A percentile compares a stretch with the other conserved stretches of the same genome.
These are phyloP conservation scores for Amaranthus cruentus DNA, from an alignment of 148 eudicot genomes.

Conservation along the genomic window DNA sequence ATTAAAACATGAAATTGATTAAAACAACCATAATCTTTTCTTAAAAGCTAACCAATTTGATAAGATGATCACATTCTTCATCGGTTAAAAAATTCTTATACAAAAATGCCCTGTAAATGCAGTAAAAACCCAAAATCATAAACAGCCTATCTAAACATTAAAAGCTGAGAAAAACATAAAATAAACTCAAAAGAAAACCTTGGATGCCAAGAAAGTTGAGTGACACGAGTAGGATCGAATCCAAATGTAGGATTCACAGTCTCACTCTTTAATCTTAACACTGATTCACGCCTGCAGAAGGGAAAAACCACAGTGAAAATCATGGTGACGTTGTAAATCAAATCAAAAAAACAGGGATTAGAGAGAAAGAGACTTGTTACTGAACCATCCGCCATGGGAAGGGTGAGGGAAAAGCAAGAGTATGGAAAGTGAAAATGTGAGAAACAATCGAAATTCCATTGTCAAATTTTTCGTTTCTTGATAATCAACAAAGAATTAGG, in stretches of 20 bases:
- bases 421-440: constrained; percentile 19
- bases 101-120: constrained; percentile 60
- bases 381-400: constrained; percentile 26
- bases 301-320: not conserved
- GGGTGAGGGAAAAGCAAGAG: constrained; percentile 11
- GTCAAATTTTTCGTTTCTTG: too few relatives aligned
- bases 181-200: constrained; percentile 36
- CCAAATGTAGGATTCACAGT: constrained; percentile 11
- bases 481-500: too few relatives aligned
- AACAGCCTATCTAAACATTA: not conserved
- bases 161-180: not conserved
- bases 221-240: constrained; percentile 78
- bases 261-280: constrained; percentile 50
- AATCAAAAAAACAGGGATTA: not conserved
- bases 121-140: not conserved
- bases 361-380: constrained; percentile 9
- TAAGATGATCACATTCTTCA: constrained; percentile 93
- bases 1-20: too few relatives aligned
- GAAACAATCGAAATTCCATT: constrained; percentile 3
- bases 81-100: constrained; percentile 60
- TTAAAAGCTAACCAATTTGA: constrained; percentile 49
- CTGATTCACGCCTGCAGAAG: constrained; percentile 25
- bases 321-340: not conserved
- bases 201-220: constrained; percentile 81
- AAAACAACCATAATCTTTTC: too few relatives aligned